phyloP scores from a whole-genome alignment of 225 moss, liverwort and hornwort species.

The Marchantia paleacea region DNA sequence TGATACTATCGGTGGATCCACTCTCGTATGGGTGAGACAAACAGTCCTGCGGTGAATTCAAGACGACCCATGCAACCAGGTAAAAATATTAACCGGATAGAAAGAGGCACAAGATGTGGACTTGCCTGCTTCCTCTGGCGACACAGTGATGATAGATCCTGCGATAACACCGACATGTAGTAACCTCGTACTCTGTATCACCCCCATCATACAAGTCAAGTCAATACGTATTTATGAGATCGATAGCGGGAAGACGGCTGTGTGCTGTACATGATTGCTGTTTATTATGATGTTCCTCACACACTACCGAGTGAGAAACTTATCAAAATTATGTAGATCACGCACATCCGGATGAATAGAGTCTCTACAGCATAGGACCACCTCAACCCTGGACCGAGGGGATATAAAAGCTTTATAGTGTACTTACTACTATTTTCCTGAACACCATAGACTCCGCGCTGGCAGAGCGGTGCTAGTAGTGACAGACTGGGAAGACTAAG shows the following conservation, averaged over 20 bases:
- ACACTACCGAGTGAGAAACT: background rate
- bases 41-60: background rate
- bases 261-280: background rate
- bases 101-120: background rate
- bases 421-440: no score
- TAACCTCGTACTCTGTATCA: constrained; percentile 41
- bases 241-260: background rate
- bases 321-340: no score
- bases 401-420: no score
- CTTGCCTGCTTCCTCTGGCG: constrained; percentile 49
- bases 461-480: no score
- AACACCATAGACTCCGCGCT: no score
- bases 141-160: constrained; percentile 45
- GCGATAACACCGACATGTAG: constrained; percentile 38
- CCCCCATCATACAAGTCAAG: background rate
- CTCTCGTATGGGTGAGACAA: background rate
- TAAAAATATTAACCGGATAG: background rate
- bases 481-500: no score
- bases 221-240: background rate
- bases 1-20: background rate
- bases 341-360: background rate
- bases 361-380: background rate
- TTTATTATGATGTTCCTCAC: background rate
- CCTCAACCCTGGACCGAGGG: background rate
- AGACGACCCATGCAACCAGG: background rate